Evolutionary conservation across 2,329 filamentous ascomycete species (phyloP).

Genomic region (Hysterium pulicare): DNA sequence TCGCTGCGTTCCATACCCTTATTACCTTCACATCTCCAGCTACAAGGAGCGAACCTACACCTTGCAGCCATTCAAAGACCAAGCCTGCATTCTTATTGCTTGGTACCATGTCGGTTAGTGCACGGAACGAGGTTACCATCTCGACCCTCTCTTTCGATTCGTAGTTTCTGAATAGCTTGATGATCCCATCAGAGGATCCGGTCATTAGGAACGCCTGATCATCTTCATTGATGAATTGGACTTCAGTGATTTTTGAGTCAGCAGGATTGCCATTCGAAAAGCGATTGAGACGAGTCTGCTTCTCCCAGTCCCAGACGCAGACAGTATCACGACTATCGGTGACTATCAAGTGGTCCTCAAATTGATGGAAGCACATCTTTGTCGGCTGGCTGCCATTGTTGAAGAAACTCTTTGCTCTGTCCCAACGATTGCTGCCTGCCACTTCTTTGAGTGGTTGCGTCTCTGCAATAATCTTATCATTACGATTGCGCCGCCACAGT

Average conservation of each 20-base stretch:
- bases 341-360: conserved; percentile 91
- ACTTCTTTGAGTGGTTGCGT: conserved; percentile 92
- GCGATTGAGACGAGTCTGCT: conserved; percentile 67
- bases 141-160: conserved; percentile 73
- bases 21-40: conserved; percentile 95
- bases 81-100: conserved; percentile 93
- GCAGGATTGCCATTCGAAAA: conserved; percentile 94
- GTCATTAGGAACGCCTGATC: conserved; percentile 94
- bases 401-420: conserved; percentile 74
- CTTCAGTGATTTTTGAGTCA: conserved; percentile 87
- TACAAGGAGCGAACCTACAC: conserved; percentile 90
- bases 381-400: conserved; percentile 86
- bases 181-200: conserved; percentile 89
- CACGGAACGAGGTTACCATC: conserved; percentile 86
- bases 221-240: conserved; percentile 97
- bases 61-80: conserved; percentile 98
- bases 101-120: conserved; percentile 87
- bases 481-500: conserved; percentile 86
- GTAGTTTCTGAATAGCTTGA: conserved; percentile 91
- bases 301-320: conserved; percentile 88
- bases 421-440: conserved; percentile 83
- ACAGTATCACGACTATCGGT: conserved; percentile 91
- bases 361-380: conserved; percentile 96
- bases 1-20: conserved; percentile 90
- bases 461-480: conserved; percentile 86